phyloP scores from a whole-genome alignment of 768 basidiomycete genomes.

The Rhodotorula diobovata region DNA sequence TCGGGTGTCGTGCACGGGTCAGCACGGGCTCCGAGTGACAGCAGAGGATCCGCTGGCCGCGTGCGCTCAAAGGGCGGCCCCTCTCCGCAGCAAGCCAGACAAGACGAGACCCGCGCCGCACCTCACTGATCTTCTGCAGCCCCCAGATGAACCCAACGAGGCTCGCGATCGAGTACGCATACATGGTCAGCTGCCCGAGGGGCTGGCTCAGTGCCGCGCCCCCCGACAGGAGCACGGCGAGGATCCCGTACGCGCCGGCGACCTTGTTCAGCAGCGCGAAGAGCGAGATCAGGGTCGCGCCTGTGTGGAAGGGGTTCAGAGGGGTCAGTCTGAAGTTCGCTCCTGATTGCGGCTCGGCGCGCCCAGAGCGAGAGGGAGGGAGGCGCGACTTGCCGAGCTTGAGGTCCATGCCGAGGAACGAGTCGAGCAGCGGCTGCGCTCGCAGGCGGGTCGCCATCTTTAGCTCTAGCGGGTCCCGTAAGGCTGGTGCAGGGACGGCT shows the following conservation, averaged over 20 bases:
- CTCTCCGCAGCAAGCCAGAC: constrained; percentile 23
- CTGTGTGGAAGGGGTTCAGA: constrained; percentile 36
- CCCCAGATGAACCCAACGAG: constrained; percentile 82
- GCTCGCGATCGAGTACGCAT: constrained; percentile 82
- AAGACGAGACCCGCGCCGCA: constrained; percentile 49
- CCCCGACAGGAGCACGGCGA: constrained; percentile 77
- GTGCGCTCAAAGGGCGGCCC: too few relatives aligned
- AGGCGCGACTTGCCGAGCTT: constrained; percentile 66
- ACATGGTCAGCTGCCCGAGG: constrained; percentile 82
- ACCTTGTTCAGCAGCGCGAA: constrained; percentile 97
- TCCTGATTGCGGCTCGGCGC: too few relatives aligned
- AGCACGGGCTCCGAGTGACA: too few relatives aligned
- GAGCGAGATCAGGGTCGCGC: constrained; percentile 76
- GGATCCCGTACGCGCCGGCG: constrained; percentile 86
- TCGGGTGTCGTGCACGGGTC: too few relatives aligned
- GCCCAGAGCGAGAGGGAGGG: neutral
- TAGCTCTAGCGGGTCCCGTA: neutral
- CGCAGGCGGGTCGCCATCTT: constrained; percentile 17
- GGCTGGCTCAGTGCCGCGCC: constrained; percentile 53
- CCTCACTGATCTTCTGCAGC: constrained; percentile 74
- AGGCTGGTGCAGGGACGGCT: neutral
- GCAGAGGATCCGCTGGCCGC: too few relatives aligned
- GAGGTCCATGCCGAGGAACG: constrained; percentile 83
- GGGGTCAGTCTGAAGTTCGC: too few relatives aligned
- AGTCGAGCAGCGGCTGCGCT: constrained; percentile 43